Conservation (phyloP, 2,329 filamentous ascomycete genomes). For the Cladobotryum mycophilum region DNA sequence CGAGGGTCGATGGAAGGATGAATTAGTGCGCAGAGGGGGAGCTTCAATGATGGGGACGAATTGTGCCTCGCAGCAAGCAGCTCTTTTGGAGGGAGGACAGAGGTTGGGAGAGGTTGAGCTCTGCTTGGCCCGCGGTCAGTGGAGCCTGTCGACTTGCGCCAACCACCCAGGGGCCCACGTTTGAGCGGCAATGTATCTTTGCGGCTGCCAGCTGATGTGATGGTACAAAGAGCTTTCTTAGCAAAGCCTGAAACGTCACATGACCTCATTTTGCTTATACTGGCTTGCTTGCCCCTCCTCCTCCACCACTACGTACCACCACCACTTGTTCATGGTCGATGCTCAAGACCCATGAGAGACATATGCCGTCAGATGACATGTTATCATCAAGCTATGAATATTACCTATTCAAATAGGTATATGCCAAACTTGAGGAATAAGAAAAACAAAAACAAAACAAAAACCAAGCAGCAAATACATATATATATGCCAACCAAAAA, state of each 20-base stretch:
- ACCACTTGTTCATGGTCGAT: neutral
- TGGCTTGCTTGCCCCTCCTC: no score
- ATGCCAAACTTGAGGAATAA: no score
- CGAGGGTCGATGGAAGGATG: neutral
- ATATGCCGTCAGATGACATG: no score
- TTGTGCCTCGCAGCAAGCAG: neutral
- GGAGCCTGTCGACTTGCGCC: slow-evolving; percentile 18
- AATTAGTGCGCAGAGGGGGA: no score
- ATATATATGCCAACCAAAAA: no score
- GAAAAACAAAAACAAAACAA: no score
- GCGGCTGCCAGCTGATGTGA: no score
- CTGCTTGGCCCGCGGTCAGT: slow-evolving; percentile 29
- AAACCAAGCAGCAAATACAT: no score
- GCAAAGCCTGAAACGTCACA: slow-evolving; percentile 30
- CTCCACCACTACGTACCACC: neutral
- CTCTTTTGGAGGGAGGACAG: slow-evolving; percentile 17
- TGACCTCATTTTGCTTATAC: slow-evolving; percentile 20
- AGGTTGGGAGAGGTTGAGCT: slow-evolving; percentile 33
- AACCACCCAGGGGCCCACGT: slow-evolving; percentile 19
- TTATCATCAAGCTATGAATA: no score
- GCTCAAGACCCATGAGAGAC: no score
- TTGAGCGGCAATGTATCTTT: neutral
- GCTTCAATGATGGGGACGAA: neutral
- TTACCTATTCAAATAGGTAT: no score
- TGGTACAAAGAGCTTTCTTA: no score